Evolutionary conservation across 2,329 filamentous ascomycete species (phyloP), one percentile per base, ranked within the genome.

Genomic region (Coniochaeta prunicola): DNA sequence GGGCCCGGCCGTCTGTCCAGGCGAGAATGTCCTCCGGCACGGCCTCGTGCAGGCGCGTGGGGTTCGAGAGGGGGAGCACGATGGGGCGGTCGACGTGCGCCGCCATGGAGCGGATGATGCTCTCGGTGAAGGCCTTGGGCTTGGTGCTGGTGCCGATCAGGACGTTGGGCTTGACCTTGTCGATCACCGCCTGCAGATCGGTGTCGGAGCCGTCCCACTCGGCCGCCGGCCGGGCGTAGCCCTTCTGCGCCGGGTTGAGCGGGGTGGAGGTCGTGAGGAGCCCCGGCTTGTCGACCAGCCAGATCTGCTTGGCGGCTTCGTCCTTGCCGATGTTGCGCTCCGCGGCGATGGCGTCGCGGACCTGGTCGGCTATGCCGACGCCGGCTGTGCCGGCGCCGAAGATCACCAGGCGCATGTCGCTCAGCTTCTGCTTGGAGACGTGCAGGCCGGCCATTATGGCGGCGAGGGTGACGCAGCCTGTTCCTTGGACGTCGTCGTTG

Each of bases 401-500:
- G 34, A 93, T 75, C 0, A 96, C 80, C 59, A 94, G 79, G 31
- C 87, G 81, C 15, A 90, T 73, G 60, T 96, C 90, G 9, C 77
- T 73, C 42, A 96, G 76, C 57, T 87, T 83, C 57, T 87, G 74
- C 2, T 84, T 79, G 61, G 80, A 85, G 8, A 93, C 85, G 60
- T 90, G 84, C 8, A 92, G 76, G 0, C 84, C 91, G 0, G 91
- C 85, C 76, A 91, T 85, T 62, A 96, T 87, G 1, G 89, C 91
- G 0, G 91, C 91, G 0, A 96, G 80, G 0, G 92, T 93, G 1
- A 96, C 91, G 60, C 90, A 93, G 0, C 91, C 92, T 0, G 92
- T 96, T 1, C 91, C 92, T 71, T 96, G 91, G 0, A 96, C 86
- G 69, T 96, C 91, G 60, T 96, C 92, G 67, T 96, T 96, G 78